Conservation (phyloP, 2,329 filamentous ascomycete species). For the Metarhizium humberi region DNA sequence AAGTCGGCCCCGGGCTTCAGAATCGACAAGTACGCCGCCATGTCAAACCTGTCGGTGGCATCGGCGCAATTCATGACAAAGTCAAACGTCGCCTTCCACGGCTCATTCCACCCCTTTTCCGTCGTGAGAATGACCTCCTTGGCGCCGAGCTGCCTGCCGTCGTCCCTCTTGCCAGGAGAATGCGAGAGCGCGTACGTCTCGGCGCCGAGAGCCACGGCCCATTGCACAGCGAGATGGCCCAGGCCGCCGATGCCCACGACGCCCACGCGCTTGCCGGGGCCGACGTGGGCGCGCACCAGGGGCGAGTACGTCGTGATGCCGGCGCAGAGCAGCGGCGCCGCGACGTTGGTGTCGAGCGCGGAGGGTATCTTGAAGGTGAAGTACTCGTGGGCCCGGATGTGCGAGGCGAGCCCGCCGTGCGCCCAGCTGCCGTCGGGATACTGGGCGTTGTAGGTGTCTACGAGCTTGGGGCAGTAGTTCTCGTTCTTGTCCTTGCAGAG, state of each 20-base stretch:
- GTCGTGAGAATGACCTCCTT: conserved; percentile 39
- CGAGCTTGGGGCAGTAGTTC: conserved; percentile 37
- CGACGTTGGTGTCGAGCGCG: conserved; percentile 35
- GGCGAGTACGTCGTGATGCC: conserved; percentile 68
- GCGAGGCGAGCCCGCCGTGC: conserved; percentile 53
- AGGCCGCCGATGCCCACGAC: conserved; percentile 66
- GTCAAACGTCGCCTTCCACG: conserved; percentile 40
- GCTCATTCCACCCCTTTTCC: conserved; percentile 48
- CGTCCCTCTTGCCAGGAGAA: conserved; percentile 45
- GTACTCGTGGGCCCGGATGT: conserved; percentile 41
- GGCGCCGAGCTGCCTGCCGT: conserved; percentile 54
- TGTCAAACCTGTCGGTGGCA: conserved; percentile 43
- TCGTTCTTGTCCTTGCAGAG: conserved; percentile 39
- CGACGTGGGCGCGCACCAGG: conserved; percentile 54
- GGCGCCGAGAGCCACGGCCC: conserved; percentile 59
- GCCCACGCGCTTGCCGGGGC: conserved; percentile 61
- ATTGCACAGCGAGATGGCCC: conserved; percentile 65
- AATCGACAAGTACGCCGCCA: conserved; percentile 40
- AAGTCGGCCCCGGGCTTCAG: conserved; percentile 45
- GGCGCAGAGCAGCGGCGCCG: conserved; percentile 66
- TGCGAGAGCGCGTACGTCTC: conserved; percentile 58
- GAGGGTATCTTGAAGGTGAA: conserved; percentile 54
- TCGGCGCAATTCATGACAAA: conserved; percentile 42
- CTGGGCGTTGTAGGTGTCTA: conserved; percentile 48
- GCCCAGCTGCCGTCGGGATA: conserved; percentile 50